phyloP scores from a whole-genome alignment of 768 basidiomycete genomes.

The Astraeus odoratus region DNA sequence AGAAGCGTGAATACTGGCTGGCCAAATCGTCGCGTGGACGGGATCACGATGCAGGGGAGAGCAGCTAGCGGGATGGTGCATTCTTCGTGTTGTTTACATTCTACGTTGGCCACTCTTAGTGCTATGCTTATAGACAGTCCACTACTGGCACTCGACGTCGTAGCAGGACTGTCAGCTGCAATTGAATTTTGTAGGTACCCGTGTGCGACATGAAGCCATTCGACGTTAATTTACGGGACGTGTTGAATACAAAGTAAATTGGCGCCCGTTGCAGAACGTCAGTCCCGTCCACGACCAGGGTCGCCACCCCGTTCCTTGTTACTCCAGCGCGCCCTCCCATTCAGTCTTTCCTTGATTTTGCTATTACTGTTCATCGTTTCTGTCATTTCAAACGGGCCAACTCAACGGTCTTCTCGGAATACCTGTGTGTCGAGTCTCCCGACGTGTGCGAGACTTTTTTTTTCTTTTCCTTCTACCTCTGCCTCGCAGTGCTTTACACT shows the following conservation, averaged over 20 bases:
- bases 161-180: too few relatives aligned
- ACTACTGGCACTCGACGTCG: too few relatives aligned
- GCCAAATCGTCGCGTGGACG: too few relatives aligned
- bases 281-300: conserved; percentile 3
- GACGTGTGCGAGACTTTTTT: neutral
- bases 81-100: too few relatives aligned
- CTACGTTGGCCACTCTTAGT: too few relatives aligned
- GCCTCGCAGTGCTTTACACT: too few relatives aligned
- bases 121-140: too few relatives aligned
- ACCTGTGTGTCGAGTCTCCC: conserved; percentile 1
- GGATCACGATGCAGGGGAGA: too few relatives aligned
- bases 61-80: too few relatives aligned
- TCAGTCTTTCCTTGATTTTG: conserved; percentile 5
- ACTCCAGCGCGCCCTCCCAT: neutral
- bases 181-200: neutral
- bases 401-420: too few relatives aligned
- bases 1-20: conserved; percentile 46
- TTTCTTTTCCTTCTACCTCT: conserved; percentile 5
- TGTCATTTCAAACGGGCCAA: neutral
- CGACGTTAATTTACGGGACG: neutral
- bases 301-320: conserved; percentile 2
- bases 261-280: conserved; percentile 4
- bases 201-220: conserved; percentile 9
- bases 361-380: neutral
- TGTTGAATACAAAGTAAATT: neutral